Percentiles rank a stretch among this genome's conserved stretches.
phyloP scores from a whole-genome alignment of 352 stramenopile species.

The Globisporangium barbulae region DNA sequence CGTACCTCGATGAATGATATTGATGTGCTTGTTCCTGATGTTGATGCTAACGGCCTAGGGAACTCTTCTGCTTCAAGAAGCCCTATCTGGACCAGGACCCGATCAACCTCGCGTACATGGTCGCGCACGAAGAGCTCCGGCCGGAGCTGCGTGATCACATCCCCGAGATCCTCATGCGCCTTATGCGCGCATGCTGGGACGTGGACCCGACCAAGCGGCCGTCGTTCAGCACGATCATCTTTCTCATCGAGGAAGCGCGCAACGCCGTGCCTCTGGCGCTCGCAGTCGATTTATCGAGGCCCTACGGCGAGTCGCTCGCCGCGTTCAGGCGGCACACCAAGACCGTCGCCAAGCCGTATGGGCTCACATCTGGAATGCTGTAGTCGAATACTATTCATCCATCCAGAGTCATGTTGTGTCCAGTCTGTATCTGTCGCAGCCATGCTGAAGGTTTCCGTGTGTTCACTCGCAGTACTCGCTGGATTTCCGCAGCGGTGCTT shows the following conservation, averaged over 20 bases:
- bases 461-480: no score
- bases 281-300: slow-evolving; percentile 50
- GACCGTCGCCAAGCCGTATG: slow-evolving; percentile 42
- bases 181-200: slow-evolving; percentile 72
- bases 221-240: slow-evolving; percentile 54
- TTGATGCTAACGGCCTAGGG: slow-evolving; percentile 24
- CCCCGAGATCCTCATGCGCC: slow-evolving; percentile 54
- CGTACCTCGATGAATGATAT: neutral
- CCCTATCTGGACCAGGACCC: slow-evolving; percentile 76
- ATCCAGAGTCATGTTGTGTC: no score
- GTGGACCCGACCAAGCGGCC: slow-evolving; percentile 47
- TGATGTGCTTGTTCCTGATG: neutral
- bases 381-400: neutral
- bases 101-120: slow-evolving; percentile 76
- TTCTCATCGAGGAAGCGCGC: slow-evolving; percentile 61
- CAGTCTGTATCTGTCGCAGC: no score
- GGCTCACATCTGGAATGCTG: slow-evolving; percentile 52
- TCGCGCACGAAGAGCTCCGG: slow-evolving; percentile 70
- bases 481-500: no score
- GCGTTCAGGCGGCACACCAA: slow-evolving; percentile 26
- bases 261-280: slow-evolving; percentile 45
- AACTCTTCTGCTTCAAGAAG: slow-evolving; percentile 84
- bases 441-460: no score
- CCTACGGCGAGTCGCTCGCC: slow-evolving; percentile 40
- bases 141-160: slow-evolving; percentile 62